These are phyloP conservation scores for Apiospora malaysiana DNA, from an alignment of 2,329 filamentous ascomycete species.

Conservation along the genomic window DNA sequence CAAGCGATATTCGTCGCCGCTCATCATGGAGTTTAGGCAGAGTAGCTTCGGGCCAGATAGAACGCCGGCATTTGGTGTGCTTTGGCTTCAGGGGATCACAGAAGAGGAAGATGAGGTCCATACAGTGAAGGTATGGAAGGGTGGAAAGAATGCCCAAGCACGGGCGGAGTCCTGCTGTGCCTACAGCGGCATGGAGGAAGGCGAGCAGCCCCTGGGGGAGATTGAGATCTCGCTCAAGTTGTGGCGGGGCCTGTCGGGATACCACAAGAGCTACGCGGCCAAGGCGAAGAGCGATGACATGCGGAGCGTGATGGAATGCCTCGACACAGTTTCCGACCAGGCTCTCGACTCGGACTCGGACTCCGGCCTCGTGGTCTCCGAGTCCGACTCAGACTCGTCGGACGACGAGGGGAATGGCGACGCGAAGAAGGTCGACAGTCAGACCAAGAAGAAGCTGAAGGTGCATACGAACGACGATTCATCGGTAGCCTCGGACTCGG, in stretches of 20 bases:
- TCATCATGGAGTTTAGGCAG: constrained; percentile 65
- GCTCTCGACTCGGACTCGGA: constrained; percentile 41
- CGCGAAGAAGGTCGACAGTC: constrained; percentile 24
- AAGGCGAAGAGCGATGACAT: constrained; percentile 58
- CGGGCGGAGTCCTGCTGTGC: constrained; percentile 42
- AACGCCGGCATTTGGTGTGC: constrained; percentile 65
- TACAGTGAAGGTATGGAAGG: constrained; percentile 69
- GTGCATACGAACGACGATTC: constrained; percentile 43
- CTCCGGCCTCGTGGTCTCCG: not conserved
- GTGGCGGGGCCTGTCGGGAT: constrained; percentile 65
- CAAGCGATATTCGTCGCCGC: constrained; percentile 63
- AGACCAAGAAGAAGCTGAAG: constrained; percentile 37
- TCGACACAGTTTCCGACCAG: constrained; percentile 66
- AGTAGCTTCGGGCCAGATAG: constrained; percentile 58
- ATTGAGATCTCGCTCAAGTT: constrained; percentile 64
- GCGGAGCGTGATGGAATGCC: constrained; percentile 66
- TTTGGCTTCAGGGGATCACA: constrained; percentile 73
- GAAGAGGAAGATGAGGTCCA: constrained; percentile 70
- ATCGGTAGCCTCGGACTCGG: constrained; percentile 38
- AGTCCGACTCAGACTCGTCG: constrained; percentile 28
- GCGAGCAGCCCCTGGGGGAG: constrained; percentile 61
- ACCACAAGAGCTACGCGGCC: constrained; percentile 60
- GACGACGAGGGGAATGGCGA: constrained; percentile 16
- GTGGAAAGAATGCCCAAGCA: constrained; percentile 57
- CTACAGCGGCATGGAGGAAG: constrained; percentile 52